phyloP scores from a whole-genome alignment of 2,329 filamentous ascomycete species.

The Leptographium galeiforme region DNA sequence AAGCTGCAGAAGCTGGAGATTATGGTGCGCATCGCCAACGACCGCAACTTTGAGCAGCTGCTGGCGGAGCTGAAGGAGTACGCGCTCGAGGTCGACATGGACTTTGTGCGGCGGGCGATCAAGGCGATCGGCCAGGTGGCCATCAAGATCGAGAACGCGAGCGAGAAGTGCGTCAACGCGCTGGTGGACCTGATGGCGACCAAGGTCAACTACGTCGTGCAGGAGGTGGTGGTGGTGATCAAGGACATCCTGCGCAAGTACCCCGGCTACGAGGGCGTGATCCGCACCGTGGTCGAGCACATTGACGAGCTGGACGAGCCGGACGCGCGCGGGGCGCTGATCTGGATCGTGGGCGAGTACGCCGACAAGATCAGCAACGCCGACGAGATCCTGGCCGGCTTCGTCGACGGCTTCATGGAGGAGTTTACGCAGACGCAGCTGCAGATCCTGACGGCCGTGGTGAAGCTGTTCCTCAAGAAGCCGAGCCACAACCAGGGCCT shows the following conservation, averaged over 20 bases:
- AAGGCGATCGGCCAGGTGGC: conserved; percentile 95
- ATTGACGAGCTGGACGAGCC: conserved; percentile 96
- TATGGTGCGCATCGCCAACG: conserved; percentile 98
- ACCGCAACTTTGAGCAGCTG: conserved; percentile 89
- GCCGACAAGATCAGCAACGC: conserved; percentile 98
- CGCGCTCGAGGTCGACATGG: conserved; percentile 96
- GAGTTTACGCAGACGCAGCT: conserved; percentile 98
- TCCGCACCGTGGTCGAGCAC: conserved; percentile 87
- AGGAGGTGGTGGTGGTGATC: conserved; percentile 97
- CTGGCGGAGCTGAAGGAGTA: conserved; percentile 94
- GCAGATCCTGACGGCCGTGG: conserved; percentile 91
- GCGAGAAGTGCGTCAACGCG: conserved; percentile 90
- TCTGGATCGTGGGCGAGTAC: conserved; percentile 99
- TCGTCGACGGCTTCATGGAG: conserved; percentile 89
- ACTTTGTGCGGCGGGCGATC: conserved; percentile 87
- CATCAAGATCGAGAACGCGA: conserved; percentile 93
- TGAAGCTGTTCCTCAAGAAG: conserved; percentile 96
- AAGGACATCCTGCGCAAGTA: conserved; percentile 98
- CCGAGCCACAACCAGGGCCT: conserved; percentile 81
- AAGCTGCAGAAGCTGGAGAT: conserved; percentile 97
- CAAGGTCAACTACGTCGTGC: conserved; percentile 98
- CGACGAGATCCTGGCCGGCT: conserved; percentile 81
- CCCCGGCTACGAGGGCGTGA: conserved; percentile 94
- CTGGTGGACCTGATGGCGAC: conserved; percentile 88
- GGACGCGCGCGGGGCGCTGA: conserved; percentile 75